Evolutionary conservation across 768 basidiomycete genomes (phyloP).

Genomic region (Rhizopogon rudus): DNA sequence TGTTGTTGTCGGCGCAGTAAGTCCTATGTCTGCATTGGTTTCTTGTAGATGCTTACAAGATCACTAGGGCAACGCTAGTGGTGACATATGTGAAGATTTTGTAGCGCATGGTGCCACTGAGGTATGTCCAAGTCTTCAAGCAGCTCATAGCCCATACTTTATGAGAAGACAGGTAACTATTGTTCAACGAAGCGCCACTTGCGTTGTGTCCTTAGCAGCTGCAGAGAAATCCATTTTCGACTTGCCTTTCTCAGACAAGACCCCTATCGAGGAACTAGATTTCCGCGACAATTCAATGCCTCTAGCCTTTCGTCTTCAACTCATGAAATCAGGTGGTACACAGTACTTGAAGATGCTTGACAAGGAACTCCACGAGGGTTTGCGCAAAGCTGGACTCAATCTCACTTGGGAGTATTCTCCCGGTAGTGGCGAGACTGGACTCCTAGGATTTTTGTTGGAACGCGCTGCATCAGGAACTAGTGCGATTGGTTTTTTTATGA

Average conservation of each 20-base stretch:
- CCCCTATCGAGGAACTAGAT: no score
- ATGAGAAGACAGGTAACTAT: not conserved
- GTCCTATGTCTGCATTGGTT: not conserved
- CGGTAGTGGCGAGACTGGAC: not conserved
- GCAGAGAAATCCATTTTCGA: no score
- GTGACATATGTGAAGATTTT: not conserved
- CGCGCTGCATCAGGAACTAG: not conserved
- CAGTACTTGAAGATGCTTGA: not conserved
- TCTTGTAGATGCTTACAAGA: not conserved
- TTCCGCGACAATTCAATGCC: not conserved
- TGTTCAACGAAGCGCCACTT: not conserved
- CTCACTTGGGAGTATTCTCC: not conserved
- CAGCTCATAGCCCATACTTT: not conserved
- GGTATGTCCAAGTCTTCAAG: not conserved
- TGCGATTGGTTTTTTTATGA: not conserved
- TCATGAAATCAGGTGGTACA: not conserved
- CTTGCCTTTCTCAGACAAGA: no score
- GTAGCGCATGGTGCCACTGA: not conserved
- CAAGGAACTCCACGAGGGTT: not conserved
- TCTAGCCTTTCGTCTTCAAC: not conserved
- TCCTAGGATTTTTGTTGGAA: not conserved
- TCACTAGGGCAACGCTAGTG: not conserved
- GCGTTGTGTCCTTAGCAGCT: no score
- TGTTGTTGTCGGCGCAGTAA: constrained; percentile 43
- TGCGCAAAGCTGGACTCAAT: not conserved